Percentiles rank a stretch among this genome's conserved stretches.
Evolutionary conservation across 805 yeast genomes (phyloP).

Genomic region (Suhomyces tanzawaensis): DNA sequence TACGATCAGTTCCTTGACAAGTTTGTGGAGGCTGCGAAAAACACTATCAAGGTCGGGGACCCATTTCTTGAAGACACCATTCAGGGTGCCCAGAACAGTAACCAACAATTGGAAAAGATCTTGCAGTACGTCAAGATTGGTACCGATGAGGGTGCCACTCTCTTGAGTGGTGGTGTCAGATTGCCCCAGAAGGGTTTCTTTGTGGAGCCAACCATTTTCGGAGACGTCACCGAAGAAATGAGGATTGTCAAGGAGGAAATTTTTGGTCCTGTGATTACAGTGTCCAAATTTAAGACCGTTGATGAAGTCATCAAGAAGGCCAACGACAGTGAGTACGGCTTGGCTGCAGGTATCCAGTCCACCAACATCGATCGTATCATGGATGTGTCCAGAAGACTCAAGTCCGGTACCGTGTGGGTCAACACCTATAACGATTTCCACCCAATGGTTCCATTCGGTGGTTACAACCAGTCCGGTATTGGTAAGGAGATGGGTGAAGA

Average conservation of each 20-base stretch:
- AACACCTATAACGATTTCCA: constrained; percentile 45
- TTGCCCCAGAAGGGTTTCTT: constrained; percentile 57
- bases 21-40: constrained; percentile 49
- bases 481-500: constrained; percentile 35
- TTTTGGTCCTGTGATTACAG: constrained; percentile 80
- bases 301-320: constrained; percentile 69
- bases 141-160: constrained; percentile 42
- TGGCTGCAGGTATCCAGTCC: constrained; percentile 80
- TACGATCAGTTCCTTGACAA: constrained; percentile 51
- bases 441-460: constrained; percentile 36
- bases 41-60: constrained; percentile 46
- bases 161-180: constrained; percentile 39
- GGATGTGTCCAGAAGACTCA: constrained; percentile 50
- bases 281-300: constrained; percentile 61
- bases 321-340: constrained; percentile 71
- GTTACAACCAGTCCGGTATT: constrained; percentile 42
- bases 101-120: constrained; percentile 52
- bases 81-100: constrained; percentile 61
- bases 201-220: constrained; percentile 73
- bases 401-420: constrained; percentile 47
- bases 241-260: constrained; percentile 75
- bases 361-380: constrained; percentile 63
- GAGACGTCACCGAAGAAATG: constrained; percentile 64
- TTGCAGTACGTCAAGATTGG: constrained; percentile 41
- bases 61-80: constrained; percentile 47